Conservation (phyloP, 768 basidiomycete genomes). For the Tephrocybe rancida region DNA sequence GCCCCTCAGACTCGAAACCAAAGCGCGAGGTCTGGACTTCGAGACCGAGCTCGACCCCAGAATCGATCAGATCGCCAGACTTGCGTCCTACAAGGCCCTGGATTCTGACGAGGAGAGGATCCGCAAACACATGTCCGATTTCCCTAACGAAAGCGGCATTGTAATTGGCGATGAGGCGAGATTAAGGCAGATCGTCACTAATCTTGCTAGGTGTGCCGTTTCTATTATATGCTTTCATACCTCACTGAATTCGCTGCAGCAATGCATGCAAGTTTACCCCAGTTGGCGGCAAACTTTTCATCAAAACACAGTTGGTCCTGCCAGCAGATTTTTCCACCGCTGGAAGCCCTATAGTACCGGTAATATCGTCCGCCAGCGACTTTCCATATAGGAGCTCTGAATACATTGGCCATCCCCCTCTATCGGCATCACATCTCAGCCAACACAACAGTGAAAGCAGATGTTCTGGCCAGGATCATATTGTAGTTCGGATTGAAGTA, state of each 20-base stretch:
- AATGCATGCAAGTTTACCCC: slow-evolving; percentile 85
- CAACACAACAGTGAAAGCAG: slow-evolving; percentile 53
- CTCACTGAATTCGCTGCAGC: slow-evolving; percentile 30
- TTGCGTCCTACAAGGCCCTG: slow-evolving; percentile 60
- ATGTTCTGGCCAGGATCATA: slow-evolving; percentile 50
- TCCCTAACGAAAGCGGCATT: slow-evolving; percentile 59
- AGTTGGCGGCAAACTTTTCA: slow-evolving; percentile 64
- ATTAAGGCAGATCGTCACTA: slow-evolving; percentile 79
- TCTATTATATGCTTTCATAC: neutral
- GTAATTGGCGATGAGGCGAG: slow-evolving; percentile 87
- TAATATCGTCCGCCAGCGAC: neutral
- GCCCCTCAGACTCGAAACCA: slow-evolving; percentile 66
- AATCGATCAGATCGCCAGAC: slow-evolving; percentile 68
- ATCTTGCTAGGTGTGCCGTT: slow-evolving; percentile 66
- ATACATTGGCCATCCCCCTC: slow-evolving; percentile 31
- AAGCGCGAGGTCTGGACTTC: slow-evolving; percentile 68
- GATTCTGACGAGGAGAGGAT: slow-evolving; percentile 50
- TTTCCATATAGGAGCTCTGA: neutral
- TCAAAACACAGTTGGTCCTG: slow-evolving; percentile 64
- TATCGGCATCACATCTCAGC: slow-evolving; percentile 42
- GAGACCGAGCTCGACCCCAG: slow-evolving; percentile 66
- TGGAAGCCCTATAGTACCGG: neutral
- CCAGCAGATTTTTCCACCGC: slow-evolving; percentile 18
- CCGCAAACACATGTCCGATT: slow-evolving; percentile 38
- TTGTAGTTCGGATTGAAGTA: slow-evolving; percentile 86